Conservation (phyloP, 129 eudicot genomes). For the Gnaphalium uliginosum region DNA sequence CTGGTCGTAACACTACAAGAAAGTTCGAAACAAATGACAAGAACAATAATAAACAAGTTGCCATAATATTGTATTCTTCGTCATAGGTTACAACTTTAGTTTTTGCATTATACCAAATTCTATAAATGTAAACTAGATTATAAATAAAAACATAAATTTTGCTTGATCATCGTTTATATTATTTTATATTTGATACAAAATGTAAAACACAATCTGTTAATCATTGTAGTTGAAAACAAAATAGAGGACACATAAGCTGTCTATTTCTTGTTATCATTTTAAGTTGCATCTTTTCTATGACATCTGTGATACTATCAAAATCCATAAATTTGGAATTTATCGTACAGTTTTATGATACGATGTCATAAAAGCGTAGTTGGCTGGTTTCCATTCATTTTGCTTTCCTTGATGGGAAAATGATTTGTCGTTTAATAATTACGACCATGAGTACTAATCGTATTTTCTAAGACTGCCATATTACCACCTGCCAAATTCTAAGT, state of each 20-base stretch:
- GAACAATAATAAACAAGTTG: not conserved
- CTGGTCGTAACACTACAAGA: too few species aligned
- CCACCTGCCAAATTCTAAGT: not conserved
- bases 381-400: not conserved
- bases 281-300: not conserved
- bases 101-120: not conserved
- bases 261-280: not conserved
- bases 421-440: too few species aligned
- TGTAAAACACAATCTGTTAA: too few species aligned
- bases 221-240: not conserved
- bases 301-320: too few species aligned
- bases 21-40: not conserved
- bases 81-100: not conserved
- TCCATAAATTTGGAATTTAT: too few species aligned
- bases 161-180: too few species aligned
- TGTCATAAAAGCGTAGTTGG: not conserved
- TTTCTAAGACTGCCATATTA: not conserved
- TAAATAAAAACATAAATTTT: too few species aligned
- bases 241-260: not conserved
- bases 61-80: not conserved
- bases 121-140: too few species aligned
- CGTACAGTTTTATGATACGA: too few species aligned
- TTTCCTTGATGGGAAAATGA: not conserved
- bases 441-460: not conserved
- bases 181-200: too few species aligned